Evolutionary conservation across 805 yeast genomes (phyloP).

Genomic region (Wickerhamiella azyma): DNA sequence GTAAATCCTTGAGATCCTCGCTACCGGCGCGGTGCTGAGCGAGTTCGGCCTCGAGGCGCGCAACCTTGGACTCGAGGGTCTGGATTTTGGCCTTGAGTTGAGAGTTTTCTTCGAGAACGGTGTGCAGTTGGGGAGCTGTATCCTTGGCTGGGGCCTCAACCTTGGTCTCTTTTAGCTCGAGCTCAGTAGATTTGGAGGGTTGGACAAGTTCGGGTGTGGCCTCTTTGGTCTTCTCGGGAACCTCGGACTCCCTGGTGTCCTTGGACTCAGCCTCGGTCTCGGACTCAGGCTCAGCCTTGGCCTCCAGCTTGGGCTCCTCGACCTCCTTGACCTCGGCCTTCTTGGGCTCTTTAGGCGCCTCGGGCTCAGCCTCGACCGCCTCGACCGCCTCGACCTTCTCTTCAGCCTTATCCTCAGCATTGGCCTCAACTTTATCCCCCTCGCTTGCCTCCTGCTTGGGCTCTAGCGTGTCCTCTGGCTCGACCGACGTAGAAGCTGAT

Average conservation of each 20-base stretch:
- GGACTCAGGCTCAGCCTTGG: neutral
- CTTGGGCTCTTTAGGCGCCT: no score
- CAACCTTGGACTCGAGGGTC: conserved; percentile 27
- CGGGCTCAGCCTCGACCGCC: neutral
- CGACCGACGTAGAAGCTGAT: no score
- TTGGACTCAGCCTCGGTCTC: neutral
- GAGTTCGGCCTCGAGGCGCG: conserved; percentile 19
- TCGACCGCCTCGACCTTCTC: neutral
- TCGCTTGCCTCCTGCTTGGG: no score
- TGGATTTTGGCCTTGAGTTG: conserved; percentile 25
- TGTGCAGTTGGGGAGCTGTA: conserved; percentile 6
- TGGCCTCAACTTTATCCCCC: no score
- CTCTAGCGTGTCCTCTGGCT: conserved; percentile 9
- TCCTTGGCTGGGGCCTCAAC: no score
- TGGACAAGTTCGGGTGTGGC: neutral
- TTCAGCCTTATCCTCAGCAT: no score
- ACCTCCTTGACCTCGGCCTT: neutral
- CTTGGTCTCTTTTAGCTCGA: neutral
- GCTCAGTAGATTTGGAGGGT: neutral
- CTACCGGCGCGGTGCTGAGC: conserved; percentile 11
- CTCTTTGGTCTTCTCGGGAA: neutral
- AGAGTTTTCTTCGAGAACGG: conserved; percentile 26
- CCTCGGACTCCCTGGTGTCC: neutral
- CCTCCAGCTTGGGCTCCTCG: neutral
- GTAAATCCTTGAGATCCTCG: conserved; percentile 16